These are phyloP conservation scores for Auricularia heimuer DNA, from an alignment of 768 basidiomycete species.

Conservation along the genomic window DNA sequence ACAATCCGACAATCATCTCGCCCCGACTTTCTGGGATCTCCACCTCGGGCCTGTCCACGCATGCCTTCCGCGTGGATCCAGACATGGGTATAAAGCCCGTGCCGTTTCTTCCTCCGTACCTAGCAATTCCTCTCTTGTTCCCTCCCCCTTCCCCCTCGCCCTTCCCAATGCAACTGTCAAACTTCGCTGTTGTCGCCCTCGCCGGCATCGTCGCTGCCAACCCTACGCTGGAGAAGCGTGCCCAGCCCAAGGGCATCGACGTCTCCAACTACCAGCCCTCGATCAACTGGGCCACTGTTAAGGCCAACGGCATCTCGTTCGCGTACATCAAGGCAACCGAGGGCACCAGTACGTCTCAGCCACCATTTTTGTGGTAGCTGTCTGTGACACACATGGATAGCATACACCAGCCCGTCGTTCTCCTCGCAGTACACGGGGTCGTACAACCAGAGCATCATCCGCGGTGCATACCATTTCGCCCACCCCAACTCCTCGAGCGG, in stretches of 20 bases:
- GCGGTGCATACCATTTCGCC: slow-evolving; percentile 54
- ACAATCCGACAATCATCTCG: too few species aligned
- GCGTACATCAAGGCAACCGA: slow-evolving; percentile 64
- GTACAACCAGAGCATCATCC: slow-evolving; percentile 44
- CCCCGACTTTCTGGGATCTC: too few species aligned
- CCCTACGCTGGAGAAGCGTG: slow-evolving; percentile 23
- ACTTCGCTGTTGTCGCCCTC: neutral
- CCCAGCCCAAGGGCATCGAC: slow-evolving; percentile 41
- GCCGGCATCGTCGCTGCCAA: neutral
- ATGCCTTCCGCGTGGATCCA: too few species aligned
- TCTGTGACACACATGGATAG: neutral
- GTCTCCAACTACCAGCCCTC: slow-evolving; percentile 40
- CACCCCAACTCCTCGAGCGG: slow-evolving; percentile 34
- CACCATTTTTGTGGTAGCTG: neutral
- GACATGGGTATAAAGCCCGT: too few species aligned
- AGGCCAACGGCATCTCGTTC: slow-evolving; percentile 41
- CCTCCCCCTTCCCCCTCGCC: too few species aligned
- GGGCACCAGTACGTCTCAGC: slow-evolving; percentile 33
- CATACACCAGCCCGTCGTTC: slow-evolving; percentile 28
- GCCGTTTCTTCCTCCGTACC: too few species aligned
- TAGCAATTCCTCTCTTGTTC: too few species aligned
- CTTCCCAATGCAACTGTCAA: neutral
- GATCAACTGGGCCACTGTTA: slow-evolving; percentile 44
- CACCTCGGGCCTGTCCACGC: too few species aligned
- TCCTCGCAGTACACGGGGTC: slow-evolving; percentile 45